phyloP scores from a whole-genome alignment of 2,329 filamentous ascomycete genomes.

The Alternaria sp. region DNA sequence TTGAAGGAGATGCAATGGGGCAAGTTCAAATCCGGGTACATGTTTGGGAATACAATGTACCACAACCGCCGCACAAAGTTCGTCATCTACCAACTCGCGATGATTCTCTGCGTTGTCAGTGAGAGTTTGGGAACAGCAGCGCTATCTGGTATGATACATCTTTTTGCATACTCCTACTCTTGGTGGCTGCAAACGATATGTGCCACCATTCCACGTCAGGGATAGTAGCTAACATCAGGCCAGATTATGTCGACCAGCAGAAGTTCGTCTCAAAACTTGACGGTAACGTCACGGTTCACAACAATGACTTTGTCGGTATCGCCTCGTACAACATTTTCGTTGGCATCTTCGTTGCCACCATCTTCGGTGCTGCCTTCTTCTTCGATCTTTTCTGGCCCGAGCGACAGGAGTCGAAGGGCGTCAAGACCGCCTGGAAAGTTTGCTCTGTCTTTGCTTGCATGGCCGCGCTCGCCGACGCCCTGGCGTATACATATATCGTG shows the following conservation, averaged over 20 bases:
- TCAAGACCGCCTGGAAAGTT: constrained; percentile 64
- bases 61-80: constrained; percentile 66
- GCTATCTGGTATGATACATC: constrained; percentile 56
- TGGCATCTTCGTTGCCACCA: constrained; percentile 64
- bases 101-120: constrained; percentile 65
- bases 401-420: constrained; percentile 57
- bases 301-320: constrained; percentile 64
- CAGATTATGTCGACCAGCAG: constrained; percentile 65
- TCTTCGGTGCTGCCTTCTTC: constrained; percentile 68
- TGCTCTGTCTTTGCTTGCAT: constrained; percentile 59
- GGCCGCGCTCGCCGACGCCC: constrained; percentile 57
- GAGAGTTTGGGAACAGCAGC: constrained; percentile 65
- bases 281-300: constrained; percentile 57
- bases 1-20: constrained; percentile 65
- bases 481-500: constrained; percentile 62
- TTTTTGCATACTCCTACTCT: background rate
- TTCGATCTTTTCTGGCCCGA: constrained; percentile 70
- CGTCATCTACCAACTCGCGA: constrained; percentile 66
- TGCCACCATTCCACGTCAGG: background rate
- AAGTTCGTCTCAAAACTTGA: constrained; percentile 54
- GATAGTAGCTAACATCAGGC: background rate
- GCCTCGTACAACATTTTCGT: constrained; percentile 67
- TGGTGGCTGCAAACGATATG: background rate
- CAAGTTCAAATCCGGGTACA: constrained; percentile 66
- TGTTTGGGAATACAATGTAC: constrained; percentile 63